Percentiles rank a stretch among this genome's conserved stretches.
Conservation (phyloP, 371 early-diverging fungal species). For the Mucor racemosus region DNA sequence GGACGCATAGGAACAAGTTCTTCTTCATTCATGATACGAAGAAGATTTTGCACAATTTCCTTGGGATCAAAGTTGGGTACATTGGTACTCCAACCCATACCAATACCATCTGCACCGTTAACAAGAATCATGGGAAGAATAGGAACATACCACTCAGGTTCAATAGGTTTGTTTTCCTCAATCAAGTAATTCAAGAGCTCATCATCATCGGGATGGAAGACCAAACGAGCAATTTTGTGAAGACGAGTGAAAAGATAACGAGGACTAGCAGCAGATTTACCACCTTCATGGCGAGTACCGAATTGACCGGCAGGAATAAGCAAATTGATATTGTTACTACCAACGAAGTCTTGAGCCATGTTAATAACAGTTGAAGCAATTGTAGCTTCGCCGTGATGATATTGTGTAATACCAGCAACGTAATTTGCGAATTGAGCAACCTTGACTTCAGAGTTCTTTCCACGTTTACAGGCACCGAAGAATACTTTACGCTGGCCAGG, state of each 20-base stretch:
- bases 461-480: slow-evolving; percentile 93
- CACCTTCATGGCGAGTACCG: slow-evolving; percentile 96
- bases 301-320: slow-evolving; percentile 96
- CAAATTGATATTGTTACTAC: slow-evolving; percentile 97
- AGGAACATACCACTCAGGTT: slow-evolving; percentile 98
- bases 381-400: slow-evolving; percentile 98
- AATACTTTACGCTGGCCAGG: slow-evolving; percentile 99
- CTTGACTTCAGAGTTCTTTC: slow-evolving; percentile 90
- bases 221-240: slow-evolving; percentile 75
- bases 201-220: slow-evolving; percentile 94
- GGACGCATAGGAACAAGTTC: slow-evolving; percentile 86
- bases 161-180: slow-evolving; percentile 96
- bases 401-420: slow-evolving; percentile 93
- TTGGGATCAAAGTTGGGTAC: slow-evolving; percentile 91
- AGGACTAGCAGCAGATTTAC: slow-evolving; percentile 97
- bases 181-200: slow-evolving; percentile 86
- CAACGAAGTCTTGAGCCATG: slow-evolving; percentile 98
- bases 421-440: slow-evolving; percentile 96
- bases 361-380: slow-evolving; percentile 93
- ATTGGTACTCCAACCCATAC: slow-evolving; percentile 92
- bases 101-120: slow-evolving; percentile 99
- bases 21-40: slow-evolving; percentile 83
- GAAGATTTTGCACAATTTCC: slow-evolving; percentile 93
- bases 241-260: slow-evolving; percentile 98
- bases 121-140: slow-evolving; percentile 97